Base-by-base conservation (phyloP, 2,329 filamentous ascomycete species). In the Phialocephala sp. region DNA sequence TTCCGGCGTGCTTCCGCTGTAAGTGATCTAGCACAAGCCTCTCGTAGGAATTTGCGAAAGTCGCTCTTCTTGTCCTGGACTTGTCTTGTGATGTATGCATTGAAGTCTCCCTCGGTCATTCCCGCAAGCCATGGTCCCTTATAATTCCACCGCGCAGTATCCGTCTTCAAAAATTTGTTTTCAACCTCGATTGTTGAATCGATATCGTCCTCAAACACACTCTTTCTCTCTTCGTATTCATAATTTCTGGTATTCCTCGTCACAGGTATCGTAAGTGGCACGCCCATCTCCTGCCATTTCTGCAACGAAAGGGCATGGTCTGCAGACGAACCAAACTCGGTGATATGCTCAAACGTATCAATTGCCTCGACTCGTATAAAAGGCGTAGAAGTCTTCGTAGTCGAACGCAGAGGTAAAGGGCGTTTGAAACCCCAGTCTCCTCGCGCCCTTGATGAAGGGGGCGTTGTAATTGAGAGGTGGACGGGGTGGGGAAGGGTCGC, bases 401-500 rank as follows among this genome's bases (percentile, higher is more conserved):
- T 94, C 2, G 90, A 89, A 76, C 90, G 90, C 9, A 90, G 80
- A 1, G 94, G 94, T 6, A 98, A 82, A 0, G 93, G 84, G 63
- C 94, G 85, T 81, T 98, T 98, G 73, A 97, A 82, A 15, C 94
- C 94, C 94, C 94, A 98, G 75, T 98, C 94, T 41, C 94, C 94
- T 74, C 87, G 87, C 47, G 84, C 81, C 27, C 92, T 85, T 8
- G 93, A 94, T 20, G 88, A 84, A 54, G 85, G 81, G 6, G 93
- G 90, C 0, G 93, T 94, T 15, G 90, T 89, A 75, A 98, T 91
- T 68, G 93, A 87, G 76, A 95, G 91, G 76, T 91, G 86, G 60
- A 89, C 93, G n/a, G 94, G 94, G 79, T 90, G 91, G 36, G 87
- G 85, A 66, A 87, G 84, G 15, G 94, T 98, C 52, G 91, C 88